Evolutionary conservation across 495 filamentous ascomycete species (phyloP), one percentile per base, ranked within the genome.

Genomic region (Rostrohypoxylon terebratum): DNA sequence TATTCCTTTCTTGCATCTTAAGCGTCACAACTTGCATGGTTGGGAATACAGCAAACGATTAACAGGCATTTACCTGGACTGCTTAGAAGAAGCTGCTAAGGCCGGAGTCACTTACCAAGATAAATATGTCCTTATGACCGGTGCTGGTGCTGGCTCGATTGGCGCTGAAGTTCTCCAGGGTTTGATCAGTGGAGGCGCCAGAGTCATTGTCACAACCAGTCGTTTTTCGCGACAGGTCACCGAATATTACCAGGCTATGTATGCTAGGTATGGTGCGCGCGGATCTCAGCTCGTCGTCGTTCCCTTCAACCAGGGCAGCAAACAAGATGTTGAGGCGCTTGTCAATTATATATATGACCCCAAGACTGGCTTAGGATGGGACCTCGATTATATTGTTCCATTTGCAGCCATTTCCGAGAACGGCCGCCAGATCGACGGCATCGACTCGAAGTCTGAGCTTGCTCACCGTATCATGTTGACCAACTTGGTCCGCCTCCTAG

Each of bases 41-140:
- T 99, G 96, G 96, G 94, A 99, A 78, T 99, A 98, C 84, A 97
- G 92, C 87, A 98, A 98, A 87, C 97, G 95, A 83, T 87, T 98
- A 42, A 98, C 96, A 21, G 92, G 93, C 23, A 76, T 93, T 73
- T 99, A 98, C 76, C 86, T 99, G 11, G 93, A 98, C 72, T 93
- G 94, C 54, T 81, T 99, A 48, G 93, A 97, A 82, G 86, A 93
- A 59, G 93, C 94, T 70, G 96, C 96, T 73, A 91, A 88, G 69
- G 84, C 88, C 34, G 96, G 96, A 73, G 89, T 98, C 47, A 93
- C 91, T 11, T 98, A 97, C 84, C 90, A 93, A 75, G 93, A 92
- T 78, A 98, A 97, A 88, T 93, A 97, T 78, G 96, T 91, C 34
- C 88, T 99, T 66, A 98, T 99, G 95, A 99, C 96, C 59, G 96